phyloP scores from a whole-genome alignment of 2,329 filamentous ascomycete genomes.

The Xylaria multiplex region DNA sequence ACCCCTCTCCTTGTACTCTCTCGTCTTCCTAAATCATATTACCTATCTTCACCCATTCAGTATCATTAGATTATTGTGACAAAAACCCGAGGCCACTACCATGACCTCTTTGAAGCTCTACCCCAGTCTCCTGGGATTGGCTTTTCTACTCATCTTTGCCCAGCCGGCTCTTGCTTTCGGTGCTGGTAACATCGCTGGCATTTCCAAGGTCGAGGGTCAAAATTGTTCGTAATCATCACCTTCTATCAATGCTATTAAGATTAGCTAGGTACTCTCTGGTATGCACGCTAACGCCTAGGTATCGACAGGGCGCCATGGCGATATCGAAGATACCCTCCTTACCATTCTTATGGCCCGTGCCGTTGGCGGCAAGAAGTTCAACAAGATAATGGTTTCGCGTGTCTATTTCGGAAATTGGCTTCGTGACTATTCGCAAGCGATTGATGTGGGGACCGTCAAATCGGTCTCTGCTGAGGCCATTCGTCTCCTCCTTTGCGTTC shows the following conservation, averaged over 20 bases:
- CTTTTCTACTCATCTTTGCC: slow-evolving; percentile 73
- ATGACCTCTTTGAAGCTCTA: slow-evolving; percentile 63
- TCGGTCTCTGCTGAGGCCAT: slow-evolving; percentile 91
- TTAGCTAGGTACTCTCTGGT: background rate
- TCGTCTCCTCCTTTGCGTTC: slow-evolving; percentile 85
- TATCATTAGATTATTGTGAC: slow-evolving; percentile 15
- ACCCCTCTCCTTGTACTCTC: slow-evolving; percentile 3
- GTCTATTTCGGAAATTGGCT: slow-evolving; percentile 99
- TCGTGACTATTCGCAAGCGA: slow-evolving; percentile 90
- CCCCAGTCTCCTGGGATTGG: slow-evolving; percentile 64
- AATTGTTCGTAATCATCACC: slow-evolving; percentile 68
- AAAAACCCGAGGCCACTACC: slow-evolving; percentile 36
- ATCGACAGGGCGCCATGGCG: slow-evolving; percentile 77
- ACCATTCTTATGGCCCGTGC: slow-evolving; percentile 69
- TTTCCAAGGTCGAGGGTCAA: slow-evolving; percentile 82
- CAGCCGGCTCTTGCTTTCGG: slow-evolving; percentile 80
- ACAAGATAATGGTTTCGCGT: slow-evolving; percentile 85
- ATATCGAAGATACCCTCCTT: slow-evolving; percentile 91
- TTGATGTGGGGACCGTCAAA: slow-evolving; percentile 93
- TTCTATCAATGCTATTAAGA: no score
- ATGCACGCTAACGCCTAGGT: slow-evolving; percentile 33
- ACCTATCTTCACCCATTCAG: background rate
- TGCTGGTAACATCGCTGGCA: slow-evolving; percentile 86
- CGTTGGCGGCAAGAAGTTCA: slow-evolving; percentile 78
- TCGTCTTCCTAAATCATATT: background rate